A percentile compares a stretch with the other conserved stretches of the same genome.
Evolutionary conservation across 257 asterid species (phyloP).

Genomic region (Solanum tarapatanum): DNA sequence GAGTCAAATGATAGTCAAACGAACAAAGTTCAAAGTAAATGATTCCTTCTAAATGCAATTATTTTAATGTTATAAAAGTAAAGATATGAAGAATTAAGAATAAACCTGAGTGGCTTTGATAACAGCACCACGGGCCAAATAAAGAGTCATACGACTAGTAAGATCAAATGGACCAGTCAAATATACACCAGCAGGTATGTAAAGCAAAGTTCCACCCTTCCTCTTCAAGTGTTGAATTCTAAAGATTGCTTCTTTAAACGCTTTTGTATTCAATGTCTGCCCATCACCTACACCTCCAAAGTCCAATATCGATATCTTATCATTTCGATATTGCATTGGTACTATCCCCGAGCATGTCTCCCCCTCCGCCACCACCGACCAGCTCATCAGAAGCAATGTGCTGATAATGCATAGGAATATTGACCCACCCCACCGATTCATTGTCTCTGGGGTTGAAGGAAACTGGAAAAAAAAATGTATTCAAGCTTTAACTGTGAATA

Average conservation of each 20-base stretch:
- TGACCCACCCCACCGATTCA: conserved; percentile 9
- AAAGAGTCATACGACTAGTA: conserved; percentile 93
- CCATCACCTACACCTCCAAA: conserved; percentile 93
- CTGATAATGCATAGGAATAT: conserved; percentile 10
- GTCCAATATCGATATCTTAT: conserved; percentile 71
- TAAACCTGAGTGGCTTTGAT: conserved; percentile 75
- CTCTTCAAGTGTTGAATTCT: conserved; percentile 69
- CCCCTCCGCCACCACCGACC: conserved; percentile 14
- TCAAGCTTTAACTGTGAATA: not conserved
- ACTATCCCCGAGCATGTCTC: conserved; percentile 80
- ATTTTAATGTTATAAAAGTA: not conserved
- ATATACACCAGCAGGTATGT: conserved; percentile 79
- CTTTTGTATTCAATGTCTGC: conserved; percentile 67
- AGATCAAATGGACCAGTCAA: conserved; percentile 76
- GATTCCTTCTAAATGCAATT: not conserved
- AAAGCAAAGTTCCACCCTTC: conserved; percentile 81
- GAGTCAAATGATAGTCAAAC: not conserved
- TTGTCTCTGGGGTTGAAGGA: conserved; percentile 2
- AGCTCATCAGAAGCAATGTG: conserved; percentile 9
- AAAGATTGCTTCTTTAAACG: conserved; percentile 67
- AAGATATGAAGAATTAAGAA: not conserved
- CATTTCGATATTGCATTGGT: conserved; percentile 60
- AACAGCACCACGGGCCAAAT: conserved; percentile 69
- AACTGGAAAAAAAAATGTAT: not conserved
- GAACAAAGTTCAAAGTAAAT: not conserved